phyloP scores from a whole-genome alignment of 2,329 filamentous ascomycete species.

The Trichoderma oligosporum region DNA sequence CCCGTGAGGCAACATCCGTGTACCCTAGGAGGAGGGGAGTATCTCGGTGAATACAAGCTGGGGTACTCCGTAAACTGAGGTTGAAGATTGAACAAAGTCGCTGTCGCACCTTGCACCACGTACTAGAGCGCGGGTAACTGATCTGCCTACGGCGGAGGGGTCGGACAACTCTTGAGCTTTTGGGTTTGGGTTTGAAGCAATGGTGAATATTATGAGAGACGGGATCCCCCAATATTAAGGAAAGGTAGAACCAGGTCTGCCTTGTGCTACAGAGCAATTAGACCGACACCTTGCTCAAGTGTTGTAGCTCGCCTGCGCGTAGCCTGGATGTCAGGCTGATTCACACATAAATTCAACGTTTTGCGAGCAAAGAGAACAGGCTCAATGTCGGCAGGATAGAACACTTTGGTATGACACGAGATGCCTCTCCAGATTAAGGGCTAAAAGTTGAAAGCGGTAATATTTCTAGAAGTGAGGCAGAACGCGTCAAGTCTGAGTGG shows the following conservation, averaged over 20 bases:
- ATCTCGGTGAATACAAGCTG: conserved; percentile 21
- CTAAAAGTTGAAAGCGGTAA: conserved; percentile 13
- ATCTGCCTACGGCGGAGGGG: not conserved
- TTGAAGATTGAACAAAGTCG: not conserved
- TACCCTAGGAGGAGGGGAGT: not conserved
- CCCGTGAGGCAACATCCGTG: conserved; percentile 14
- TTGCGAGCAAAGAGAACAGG: not conserved
- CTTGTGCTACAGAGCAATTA: conserved; percentile 9
- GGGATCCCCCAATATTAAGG: not conserved
- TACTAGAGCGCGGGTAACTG: conserved; percentile 9
- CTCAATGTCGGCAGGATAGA: not conserved
- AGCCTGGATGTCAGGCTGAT: conserved; percentile 1
- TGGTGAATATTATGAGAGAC: conserved; percentile 1
- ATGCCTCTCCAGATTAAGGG: conserved; percentile 18
- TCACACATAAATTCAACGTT: not conserved
- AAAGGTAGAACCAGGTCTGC: not conserved
- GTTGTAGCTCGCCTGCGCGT: conserved; percentile 2
- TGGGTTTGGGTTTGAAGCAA: not conserved
- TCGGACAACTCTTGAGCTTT: conserved; percentile 1
- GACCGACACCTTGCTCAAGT: not conserved
- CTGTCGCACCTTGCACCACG: not conserved
- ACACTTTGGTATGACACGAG: conserved; percentile 2
- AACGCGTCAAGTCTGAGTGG: conserved; percentile 11
- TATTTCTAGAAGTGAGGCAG: conserved; percentile 24
- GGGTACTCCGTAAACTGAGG: not conserved